Percentiles rank a stretch among this genome's conserved stretches.
Conservation (phyloP, 1,139 yeast species). For the Trichomonascaceae sp. region DNA sequence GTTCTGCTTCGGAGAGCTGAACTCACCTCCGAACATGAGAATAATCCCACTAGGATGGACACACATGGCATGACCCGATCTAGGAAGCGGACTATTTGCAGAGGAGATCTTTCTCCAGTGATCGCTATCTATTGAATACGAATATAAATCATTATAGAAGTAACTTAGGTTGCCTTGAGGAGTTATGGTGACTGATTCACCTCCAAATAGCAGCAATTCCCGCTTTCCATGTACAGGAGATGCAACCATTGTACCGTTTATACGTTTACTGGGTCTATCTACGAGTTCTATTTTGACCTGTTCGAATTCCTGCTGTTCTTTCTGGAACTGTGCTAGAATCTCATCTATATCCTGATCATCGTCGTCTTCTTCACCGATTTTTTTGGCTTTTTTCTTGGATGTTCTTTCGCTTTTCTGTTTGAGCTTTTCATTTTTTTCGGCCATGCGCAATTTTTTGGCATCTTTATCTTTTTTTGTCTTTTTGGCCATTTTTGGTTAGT, state of each 20-base stretch:
- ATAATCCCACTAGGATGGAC: constrained; percentile 87
- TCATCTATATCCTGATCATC: constrained; percentile 88
- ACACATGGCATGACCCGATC: constrained; percentile 92
- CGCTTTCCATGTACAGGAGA: constrained; percentile 70
- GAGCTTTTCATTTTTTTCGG: constrained; percentile 76
- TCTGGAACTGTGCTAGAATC: constrained; percentile 68
- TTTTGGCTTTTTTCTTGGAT: constrained; percentile 68
- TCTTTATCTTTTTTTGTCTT: constrained; percentile 86
- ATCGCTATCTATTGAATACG: constrained; percentile 70
- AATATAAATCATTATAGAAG: constrained; percentile 75
- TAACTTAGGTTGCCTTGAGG: constrained; percentile 46
- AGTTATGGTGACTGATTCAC: constrained; percentile 49
- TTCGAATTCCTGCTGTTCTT: constrained; percentile 69
- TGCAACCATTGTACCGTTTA: constrained; percentile 70
- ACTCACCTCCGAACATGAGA: constrained; percentile 91
- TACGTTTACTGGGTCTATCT: constrained; percentile 57
- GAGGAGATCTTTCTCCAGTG: constrained; percentile 77
- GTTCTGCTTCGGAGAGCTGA: constrained; percentile 91
- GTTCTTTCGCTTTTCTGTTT: constrained; percentile 66
- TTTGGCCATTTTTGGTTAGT: constrained; percentile 55
- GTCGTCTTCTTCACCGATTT: constrained; percentile 68
- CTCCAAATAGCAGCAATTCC: constrained; percentile 84
- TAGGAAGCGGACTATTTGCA: constrained; percentile 83
- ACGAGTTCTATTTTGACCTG: constrained; percentile 59
- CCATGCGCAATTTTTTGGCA: constrained; percentile 83